phyloP scores from a whole-genome alignment of 1,284 basidiomycete species.

The Sanghuangporus baumii region DNA sequence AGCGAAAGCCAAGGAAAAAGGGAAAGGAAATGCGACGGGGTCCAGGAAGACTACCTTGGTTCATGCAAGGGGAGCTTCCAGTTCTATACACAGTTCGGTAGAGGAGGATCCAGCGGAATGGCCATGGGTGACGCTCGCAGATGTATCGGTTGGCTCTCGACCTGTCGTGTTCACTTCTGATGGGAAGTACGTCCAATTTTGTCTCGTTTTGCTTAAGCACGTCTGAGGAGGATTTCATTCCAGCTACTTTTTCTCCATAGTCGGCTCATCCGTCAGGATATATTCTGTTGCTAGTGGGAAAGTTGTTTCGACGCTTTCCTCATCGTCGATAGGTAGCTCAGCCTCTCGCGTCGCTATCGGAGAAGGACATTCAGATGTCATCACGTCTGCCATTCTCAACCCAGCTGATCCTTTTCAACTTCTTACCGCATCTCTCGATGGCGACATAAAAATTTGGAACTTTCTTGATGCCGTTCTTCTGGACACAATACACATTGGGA shows the following conservation, averaged over 20 bases:
- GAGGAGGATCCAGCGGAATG: slow-evolving; percentile 36
- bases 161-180: slow-evolving; percentile 81
- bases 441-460: slow-evolving; percentile 88
- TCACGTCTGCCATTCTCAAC: slow-evolving; percentile 77
- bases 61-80: neutral
- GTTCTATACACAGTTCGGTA: neutral
- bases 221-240: slow-evolving; percentile 15
- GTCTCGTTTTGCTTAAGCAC: slow-evolving; percentile 13
- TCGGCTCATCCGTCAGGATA: slow-evolving; percentile 74
- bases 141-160: slow-evolving; percentile 58
- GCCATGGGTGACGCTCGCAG: slow-evolving; percentile 70
- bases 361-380: slow-evolving; percentile 43
- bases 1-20: slow-evolving; percentile 6
- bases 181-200: slow-evolving; percentile 58
- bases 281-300: slow-evolving; percentile 72
- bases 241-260: slow-evolving; percentile 86
- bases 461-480: slow-evolving; percentile 83
- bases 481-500: slow-evolving; percentile 63
- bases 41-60: neutral
- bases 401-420: slow-evolving; percentile 89
- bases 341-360: slow-evolving; percentile 34
- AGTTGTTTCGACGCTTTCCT: slow-evolving; percentile 74
- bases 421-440: slow-evolving; percentile 82
- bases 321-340: slow-evolving; percentile 28
- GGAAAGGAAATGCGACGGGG: slow-evolving; percentile 10